Conservation (phyloP, 495 filamentous ascomycete species). For the Trichoderma erinaceum region DNA sequence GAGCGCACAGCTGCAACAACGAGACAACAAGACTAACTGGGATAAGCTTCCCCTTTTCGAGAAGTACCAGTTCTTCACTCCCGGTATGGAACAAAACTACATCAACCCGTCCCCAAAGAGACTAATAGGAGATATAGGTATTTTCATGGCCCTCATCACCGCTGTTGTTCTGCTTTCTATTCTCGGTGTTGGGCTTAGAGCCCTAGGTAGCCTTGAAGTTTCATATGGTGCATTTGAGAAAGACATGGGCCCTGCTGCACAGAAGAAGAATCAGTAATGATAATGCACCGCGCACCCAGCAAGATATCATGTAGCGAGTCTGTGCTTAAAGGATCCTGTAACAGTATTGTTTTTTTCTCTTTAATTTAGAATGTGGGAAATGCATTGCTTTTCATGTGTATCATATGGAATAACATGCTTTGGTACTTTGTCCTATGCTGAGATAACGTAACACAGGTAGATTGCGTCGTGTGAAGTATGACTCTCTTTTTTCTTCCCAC, state of each 20-base stretch:
- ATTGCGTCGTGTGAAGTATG: not conserved
- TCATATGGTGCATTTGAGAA: constrained; percentile 93
- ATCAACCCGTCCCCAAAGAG: not conserved
- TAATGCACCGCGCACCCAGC: not conserved
- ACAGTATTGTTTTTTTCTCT: not conserved
- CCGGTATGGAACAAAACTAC: constrained; percentile 33
- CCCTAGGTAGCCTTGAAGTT: constrained; percentile 73
- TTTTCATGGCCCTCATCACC: constrained; percentile 73
- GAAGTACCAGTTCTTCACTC: constrained; percentile 85
- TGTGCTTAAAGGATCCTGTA: not conserved
- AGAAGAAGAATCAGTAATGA: constrained; percentile 70
- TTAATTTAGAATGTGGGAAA: not conserved
- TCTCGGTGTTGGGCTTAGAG: constrained; percentile 67
- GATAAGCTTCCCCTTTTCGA: constrained; percentile 65
- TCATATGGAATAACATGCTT: not conserved
- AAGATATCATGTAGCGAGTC: constrained; percentile 9
- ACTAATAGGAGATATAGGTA: constrained; percentile 49
- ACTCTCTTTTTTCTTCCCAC: not conserved
- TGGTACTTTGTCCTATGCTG: not conserved
- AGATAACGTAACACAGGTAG: not conserved
- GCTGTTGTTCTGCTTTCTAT: constrained; percentile 63
- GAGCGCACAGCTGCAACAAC: constrained; percentile 16
- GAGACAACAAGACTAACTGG: constrained; percentile 24
- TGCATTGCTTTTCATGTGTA: not conserved
- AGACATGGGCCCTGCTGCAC: constrained; percentile 79